Conservation (phyloP, 768 basidiomycete genomes). For the Termitomyces sp. region DNA sequence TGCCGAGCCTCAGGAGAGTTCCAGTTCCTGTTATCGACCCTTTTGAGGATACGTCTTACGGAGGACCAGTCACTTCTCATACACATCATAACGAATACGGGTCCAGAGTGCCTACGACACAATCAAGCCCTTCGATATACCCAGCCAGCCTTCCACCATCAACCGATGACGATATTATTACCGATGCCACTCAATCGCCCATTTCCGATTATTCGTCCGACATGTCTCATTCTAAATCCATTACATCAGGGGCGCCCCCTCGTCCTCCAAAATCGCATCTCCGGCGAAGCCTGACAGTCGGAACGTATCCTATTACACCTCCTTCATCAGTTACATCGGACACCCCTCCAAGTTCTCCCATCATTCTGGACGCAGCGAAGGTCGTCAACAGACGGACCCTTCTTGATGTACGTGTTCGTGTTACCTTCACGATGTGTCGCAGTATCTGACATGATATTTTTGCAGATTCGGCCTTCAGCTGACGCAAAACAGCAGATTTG, state of each 20-base stretch:
- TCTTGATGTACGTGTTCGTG: slow-evolving; percentile 31
- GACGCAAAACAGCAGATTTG: neutral
- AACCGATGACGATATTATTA: slow-evolving; percentile 26
- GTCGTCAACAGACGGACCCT: slow-evolving; percentile 29
- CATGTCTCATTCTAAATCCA: slow-evolving; percentile 1
- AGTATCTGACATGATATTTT: neutral
- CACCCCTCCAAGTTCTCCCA: slow-evolving; percentile 21
- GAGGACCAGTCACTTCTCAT: neutral
- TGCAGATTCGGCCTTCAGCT: slow-evolving; percentile 24
- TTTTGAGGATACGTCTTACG: neutral
- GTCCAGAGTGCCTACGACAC: slow-evolving; percentile 28
- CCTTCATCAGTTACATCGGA: slow-evolving; percentile 37
- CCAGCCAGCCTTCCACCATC: slow-evolving; percentile 38
- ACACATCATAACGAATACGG: slow-evolving; percentile 7
- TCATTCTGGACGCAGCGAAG: slow-evolving; percentile 18
- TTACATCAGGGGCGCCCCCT: slow-evolving; percentile 14
- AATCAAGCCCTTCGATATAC: slow-evolving; percentile 50
- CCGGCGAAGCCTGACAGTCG: slow-evolving; percentile 19
- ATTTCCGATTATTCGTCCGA: slow-evolving; percentile 8
- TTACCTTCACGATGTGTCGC: neutral
- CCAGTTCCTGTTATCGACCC: neutral
- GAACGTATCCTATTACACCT: slow-evolving; percentile 36
- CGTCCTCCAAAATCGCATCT: slow-evolving; percentile 20
- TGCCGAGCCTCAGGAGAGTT: slow-evolving; percentile 3
- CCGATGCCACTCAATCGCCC: slow-evolving; percentile 17